Evolutionary conservation across 768 basidiomycete species (phyloP).

Genomic region (Boletus rex-veris): DNA sequence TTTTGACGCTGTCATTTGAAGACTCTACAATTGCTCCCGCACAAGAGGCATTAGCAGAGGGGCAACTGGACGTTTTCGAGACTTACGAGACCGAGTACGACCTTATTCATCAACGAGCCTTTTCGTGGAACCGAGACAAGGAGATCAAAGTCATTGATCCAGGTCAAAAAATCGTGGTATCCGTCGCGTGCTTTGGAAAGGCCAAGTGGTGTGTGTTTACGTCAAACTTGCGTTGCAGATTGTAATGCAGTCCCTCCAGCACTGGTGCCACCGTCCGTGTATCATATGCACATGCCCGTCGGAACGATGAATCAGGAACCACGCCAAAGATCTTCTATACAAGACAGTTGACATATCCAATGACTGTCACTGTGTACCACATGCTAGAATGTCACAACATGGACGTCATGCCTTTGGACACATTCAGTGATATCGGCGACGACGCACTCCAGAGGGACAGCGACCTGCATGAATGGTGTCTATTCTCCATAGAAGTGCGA

Average conservation of each 20-base stretch:
- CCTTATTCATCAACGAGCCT: constrained; percentile 71
- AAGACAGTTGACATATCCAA: constrained; percentile 82
- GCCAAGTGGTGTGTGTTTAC: constrained; percentile 76
- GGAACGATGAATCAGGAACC: constrained; percentile 31
- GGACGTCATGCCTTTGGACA: constrained; percentile 67
- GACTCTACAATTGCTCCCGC: constrained; percentile 83
- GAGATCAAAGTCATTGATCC: constrained; percentile 55
- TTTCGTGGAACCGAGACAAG: constrained; percentile 59
- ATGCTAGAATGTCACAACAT: constrained; percentile 87
- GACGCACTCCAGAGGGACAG: constrained; percentile 37
- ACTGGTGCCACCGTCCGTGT: constrained; percentile 76
- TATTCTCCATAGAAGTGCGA: constrained; percentile 86
- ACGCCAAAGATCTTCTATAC: constrained; percentile 67
- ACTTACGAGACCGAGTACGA: constrained; percentile 89
- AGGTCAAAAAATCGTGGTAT: constrained; percentile 65
- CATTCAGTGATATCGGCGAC: constrained; percentile 20
- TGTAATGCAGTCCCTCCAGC: constrained; percentile 38
- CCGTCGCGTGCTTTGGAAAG: constrained; percentile 81
- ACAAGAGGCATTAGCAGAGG: constrained; percentile 74
- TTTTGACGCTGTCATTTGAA: constrained; percentile 81
- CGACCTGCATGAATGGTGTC: constrained; percentile 69
- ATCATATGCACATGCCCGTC: constrained; percentile 73
- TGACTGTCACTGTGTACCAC: constrained; percentile 92
- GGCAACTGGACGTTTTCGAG: constrained; percentile 76
- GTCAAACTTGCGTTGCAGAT: neutral